Base-by-base conservation (phyloP, 768 basidiomycete species). In the Gloeophyllum trabeum region DNA sequence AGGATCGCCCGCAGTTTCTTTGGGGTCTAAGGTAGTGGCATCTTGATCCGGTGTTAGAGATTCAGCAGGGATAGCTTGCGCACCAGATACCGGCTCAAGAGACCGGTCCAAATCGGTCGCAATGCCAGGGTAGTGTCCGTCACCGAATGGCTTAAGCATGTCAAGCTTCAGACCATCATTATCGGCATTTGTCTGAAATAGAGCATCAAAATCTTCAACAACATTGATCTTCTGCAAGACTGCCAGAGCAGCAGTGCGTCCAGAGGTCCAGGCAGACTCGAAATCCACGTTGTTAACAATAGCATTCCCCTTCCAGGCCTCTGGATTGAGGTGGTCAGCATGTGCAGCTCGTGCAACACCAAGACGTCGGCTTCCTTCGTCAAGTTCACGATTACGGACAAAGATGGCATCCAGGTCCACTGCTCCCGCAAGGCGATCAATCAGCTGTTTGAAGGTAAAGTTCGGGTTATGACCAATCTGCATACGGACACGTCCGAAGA, bases 101-200 rank as follows among this genome's bases (percentile, higher is more conserved):
- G 51, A 57, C 6, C 53, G 45, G 40, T 60, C 56, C 1, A 51
- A 41, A 32, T 56, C 54, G 4, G 37, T 28, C n/a, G 57, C 51
- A 14, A 59, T 48, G n/a, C 54, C 55, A 12, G 56, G 58, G 43
- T 59, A 61, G 34, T 53, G 52, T 3, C 47, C 47, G 34, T 58
- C 54, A 6, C 51, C 51, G 2, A 43, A 45, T 1, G 59, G 57
- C 5, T 51, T 40, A 42, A 59, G 39, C 20, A 61, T 42, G n/a
- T n/a, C n/a, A n/a, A n/a, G n/a, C n/a, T n/a, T n/a, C n/a, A n/a
- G n/a, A n/a, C n/a, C n/a, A n/a, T n/a, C n/a, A n/a, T n/a, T n/a
- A 30, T 61, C 56, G 4, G 49, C 43, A 16, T 42, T 41, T 10
- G 34, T 20, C 38, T 41, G 19, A 24, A 48, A 48, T 4, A 46